phyloP scores from a whole-genome alignment of 345 rosid species.

The Rhizophora mangle region DNA sequence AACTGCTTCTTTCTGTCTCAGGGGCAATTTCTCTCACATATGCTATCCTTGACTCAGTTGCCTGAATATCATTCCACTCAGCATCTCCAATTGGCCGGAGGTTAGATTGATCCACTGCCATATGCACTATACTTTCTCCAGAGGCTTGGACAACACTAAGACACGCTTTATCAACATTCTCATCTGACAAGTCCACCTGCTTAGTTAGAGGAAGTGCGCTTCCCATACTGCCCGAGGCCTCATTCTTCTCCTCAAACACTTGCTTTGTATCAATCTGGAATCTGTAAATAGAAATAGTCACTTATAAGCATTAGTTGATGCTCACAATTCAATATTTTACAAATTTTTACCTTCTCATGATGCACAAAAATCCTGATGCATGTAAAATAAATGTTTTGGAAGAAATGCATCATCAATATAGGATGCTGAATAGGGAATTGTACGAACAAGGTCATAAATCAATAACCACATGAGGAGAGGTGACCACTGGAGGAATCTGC shows the following conservation, averaged over 20 bases:
- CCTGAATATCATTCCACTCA: slow-evolving; percentile 86
- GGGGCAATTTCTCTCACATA: slow-evolving; percentile 77
- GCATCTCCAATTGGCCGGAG: slow-evolving; percentile 58
- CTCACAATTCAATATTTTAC: no score
- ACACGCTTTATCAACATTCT: slow-evolving; percentile 88
- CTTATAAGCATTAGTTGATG: no score
- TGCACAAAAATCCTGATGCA: no score
- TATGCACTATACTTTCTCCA: slow-evolving; percentile 55
- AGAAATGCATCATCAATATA: no score
- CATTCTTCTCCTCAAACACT: slow-evolving; percentile 56
- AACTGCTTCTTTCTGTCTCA: slow-evolving; percentile 58
- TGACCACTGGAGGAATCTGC: no score
- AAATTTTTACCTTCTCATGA: no score
- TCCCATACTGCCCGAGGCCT: slow-evolving; percentile 42
- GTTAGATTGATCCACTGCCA: slow-evolving; percentile 57
- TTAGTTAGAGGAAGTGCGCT: slow-evolving; percentile 53
- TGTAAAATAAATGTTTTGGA: no score
- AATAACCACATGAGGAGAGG: no score
- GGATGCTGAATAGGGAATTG: no score
- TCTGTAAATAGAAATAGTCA: slow-evolving; percentile 34
- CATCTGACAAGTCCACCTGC: slow-evolving; percentile 65
- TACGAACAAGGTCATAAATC: no score
- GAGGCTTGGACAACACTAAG: slow-evolving; percentile 53
- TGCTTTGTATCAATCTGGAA: slow-evolving; percentile 75
- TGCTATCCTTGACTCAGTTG: slow-evolving; percentile 73